A percentile compares a stretch with the other conserved stretches of the same genome.
Conservation (phyloP, 1,284 basidiomycete species). For the Bondarzewia mesenterica region DNA sequence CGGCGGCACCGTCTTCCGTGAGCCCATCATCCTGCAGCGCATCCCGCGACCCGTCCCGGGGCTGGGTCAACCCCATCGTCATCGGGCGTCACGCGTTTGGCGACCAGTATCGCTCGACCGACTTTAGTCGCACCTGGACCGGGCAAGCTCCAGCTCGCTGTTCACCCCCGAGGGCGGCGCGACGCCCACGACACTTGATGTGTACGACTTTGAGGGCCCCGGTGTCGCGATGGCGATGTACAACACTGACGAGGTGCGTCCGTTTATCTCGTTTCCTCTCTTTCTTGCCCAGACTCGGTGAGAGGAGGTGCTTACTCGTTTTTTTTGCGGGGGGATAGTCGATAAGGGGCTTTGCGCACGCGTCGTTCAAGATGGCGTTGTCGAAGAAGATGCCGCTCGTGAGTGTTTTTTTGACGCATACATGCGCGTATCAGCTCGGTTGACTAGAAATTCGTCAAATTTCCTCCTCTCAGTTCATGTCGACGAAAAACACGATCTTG, state of each 20-base stretch:
- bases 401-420: conserved; percentile 16
- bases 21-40: conserved; percentile 89
- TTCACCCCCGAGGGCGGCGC: conserved; percentile 75
- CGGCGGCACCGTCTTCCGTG: conserved; percentile 97
- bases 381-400: conserved; percentile 89
- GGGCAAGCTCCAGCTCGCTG: conserved; percentile 85
- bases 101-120: conserved; percentile 93
- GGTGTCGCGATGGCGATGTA: conserved; percentile 94
- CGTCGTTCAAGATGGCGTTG: conserved; percentile 98
- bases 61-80: conserved; percentile 95
- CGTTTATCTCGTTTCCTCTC: background rate
- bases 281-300: background rate
- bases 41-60: conserved; percentile 92
- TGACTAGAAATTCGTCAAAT: background rate
- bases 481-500: conserved; percentile 96
- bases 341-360: conserved; percentile 92
- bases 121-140: conserved; percentile 80
- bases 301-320: background rate
- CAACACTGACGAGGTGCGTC: conserved; percentile 81
- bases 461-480: conserved; percentile 65
- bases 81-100: conserved; percentile 98
- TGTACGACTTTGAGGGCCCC: conserved; percentile 85
- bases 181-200: conserved; percentile 58
- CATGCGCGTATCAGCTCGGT: too few species aligned
- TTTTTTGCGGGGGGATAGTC: conserved; percentile 39